These are phyloP conservation scores for Chalaropsis thielavioides DNA, from an alignment of 2,329 filamentous ascomycete genomes.

Conservation along the genomic window DNA sequence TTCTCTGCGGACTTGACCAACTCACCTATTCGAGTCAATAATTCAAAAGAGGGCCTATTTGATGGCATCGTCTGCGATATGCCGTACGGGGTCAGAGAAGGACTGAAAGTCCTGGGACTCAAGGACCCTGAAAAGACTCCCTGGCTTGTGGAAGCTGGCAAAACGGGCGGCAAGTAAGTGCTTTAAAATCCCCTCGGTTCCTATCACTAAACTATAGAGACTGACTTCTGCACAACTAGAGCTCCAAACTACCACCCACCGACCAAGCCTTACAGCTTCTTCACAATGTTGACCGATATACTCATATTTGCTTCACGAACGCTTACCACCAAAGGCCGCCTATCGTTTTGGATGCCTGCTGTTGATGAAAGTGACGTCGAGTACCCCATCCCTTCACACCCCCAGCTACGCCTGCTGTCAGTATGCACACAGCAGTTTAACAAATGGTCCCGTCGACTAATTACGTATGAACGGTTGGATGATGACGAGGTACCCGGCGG, in stretches of 20 bases:
- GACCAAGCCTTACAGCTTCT: conserved; percentile 83
- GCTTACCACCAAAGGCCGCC: conserved; percentile 61
- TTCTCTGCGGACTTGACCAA: conserved; percentile 84
- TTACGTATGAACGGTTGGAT: conserved; percentile 65
- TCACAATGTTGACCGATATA: conserved; percentile 80
- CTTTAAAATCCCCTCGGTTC: neutral
- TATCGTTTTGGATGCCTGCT: conserved; percentile 97
- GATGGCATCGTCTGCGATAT: conserved; percentile 94
- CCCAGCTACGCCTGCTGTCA: conserved; percentile 55
- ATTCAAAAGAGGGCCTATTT: conserved; percentile 40
- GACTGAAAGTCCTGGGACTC: conserved; percentile 70
- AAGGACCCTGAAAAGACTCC: conserved; percentile 48
- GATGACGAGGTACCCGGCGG: conserved; percentile 39
- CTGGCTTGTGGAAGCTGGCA: conserved; percentile 53
- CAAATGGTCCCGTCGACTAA: conserved; percentile 78
- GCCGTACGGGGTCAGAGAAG: conserved; percentile 88
- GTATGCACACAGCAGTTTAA: conserved; percentile 80
- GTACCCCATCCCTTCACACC: conserved; percentile 62
- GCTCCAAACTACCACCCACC: conserved; percentile 63
- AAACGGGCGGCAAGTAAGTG: conserved; percentile 51
- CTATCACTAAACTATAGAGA: neutral
- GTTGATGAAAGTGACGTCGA: conserved; percentile 64
- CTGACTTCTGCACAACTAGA: conserved; percentile 24
- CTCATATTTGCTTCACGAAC: conserved; percentile 64
- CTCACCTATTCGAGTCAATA: conserved; percentile 48